phyloP scores from a whole-genome alignment of 257 asterid genomes.

The Anisodus acutangulus region DNA sequence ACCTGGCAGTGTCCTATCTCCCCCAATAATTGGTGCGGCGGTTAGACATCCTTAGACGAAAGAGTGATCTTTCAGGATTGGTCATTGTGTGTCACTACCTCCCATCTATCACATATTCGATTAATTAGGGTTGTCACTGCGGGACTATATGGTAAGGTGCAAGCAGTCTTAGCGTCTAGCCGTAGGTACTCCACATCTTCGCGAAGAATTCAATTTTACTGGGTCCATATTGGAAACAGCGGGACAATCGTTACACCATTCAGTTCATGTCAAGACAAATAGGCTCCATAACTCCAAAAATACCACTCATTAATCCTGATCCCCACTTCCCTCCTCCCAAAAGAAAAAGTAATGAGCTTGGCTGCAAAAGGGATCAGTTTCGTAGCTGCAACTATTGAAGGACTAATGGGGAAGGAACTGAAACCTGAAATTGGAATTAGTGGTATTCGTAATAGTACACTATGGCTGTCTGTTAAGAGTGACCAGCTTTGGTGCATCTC shows the following conservation, averaged over 20 bases:
- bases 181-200: neutral
- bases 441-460: no score
- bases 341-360: neutral
- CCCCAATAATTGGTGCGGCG: neutral
- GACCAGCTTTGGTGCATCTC: neutral
- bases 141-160: neutral
- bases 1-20: no score
- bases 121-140: neutral
- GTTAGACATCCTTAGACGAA: neutral
- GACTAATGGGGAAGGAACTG: neutral
- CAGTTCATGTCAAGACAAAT: slow-evolving; percentile 6
- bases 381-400: neutral
- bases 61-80: neutral
- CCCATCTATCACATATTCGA: neutral
- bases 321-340: neutral
- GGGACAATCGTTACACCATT: neutral
- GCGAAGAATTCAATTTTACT: neutral
- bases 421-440: neutral
- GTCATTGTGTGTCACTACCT: neutral
- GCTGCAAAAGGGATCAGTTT: neutral
- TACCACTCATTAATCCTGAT: neutral
- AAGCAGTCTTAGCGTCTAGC: neutral
- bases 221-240: neutral
- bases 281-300: neutral
- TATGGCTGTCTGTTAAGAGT: no score